Conservation (phyloP, 2,329 filamentous ascomycete genomes). For the Pseudocercospora cruenta region DNA sequence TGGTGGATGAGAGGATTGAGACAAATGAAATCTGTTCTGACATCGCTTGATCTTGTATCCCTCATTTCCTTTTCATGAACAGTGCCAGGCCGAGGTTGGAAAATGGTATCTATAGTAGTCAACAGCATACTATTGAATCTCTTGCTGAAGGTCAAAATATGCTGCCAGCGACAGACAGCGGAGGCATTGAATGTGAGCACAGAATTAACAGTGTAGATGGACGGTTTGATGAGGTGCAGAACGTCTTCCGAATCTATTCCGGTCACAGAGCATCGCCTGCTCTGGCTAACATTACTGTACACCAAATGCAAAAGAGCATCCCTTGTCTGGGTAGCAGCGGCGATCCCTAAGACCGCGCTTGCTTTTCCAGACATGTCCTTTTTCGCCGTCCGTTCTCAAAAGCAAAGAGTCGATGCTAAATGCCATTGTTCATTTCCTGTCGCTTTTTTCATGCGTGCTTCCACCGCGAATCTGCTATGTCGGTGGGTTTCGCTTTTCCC, state of each 20-base stretch:
- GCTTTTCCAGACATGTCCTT: neutral
- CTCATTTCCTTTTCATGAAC: too few species aligned
- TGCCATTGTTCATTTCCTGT: neutral
- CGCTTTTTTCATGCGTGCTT: neutral
- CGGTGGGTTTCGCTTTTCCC: neutral
- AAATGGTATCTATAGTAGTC: too few species aligned
- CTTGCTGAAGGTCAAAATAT: too few species aligned
- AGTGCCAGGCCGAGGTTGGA: too few species aligned
- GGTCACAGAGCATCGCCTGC: neutral
- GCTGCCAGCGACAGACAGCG: too few species aligned
- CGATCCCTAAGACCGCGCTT: neutral
- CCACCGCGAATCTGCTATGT: slow-evolving; percentile 6
- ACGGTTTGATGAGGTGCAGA: neutral
- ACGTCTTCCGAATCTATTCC: neutral
- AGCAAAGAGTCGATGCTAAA: neutral
- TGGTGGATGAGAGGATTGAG: neutral
- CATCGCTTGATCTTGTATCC: too few species aligned
- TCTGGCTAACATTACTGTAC: slow-evolving; percentile 1
- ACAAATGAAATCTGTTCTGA: too few species aligned
- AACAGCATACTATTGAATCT: too few species aligned
- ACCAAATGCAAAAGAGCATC: slow-evolving; percentile 5
- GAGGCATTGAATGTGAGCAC: too few species aligned
- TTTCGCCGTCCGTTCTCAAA: neutral
- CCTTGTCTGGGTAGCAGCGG: neutral
- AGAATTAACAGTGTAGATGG: too few species aligned